These are phyloP conservation scores for Citrullus amarus DNA, from an alignment of 306 rosid species.

Conservation along the genomic window DNA sequence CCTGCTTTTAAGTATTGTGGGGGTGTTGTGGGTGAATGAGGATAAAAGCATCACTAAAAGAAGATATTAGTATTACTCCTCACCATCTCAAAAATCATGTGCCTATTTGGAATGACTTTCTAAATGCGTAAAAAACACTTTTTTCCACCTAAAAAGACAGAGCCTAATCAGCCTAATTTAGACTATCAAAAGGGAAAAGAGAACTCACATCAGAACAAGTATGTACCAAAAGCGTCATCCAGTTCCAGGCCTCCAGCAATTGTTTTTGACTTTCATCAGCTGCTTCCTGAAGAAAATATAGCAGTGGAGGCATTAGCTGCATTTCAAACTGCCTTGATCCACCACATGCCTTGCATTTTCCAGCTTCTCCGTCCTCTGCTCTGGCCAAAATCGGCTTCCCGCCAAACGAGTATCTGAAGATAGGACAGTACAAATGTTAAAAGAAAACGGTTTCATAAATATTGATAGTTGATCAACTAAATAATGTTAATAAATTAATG, in stretches of 20 bases:
- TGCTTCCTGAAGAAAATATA: conserved; percentile 65
- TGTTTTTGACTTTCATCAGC: conserved; percentile 35
- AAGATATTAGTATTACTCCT: neutral
- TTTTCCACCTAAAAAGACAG: too few species aligned
- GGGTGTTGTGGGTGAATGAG: neutral
- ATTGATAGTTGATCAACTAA: neutral
- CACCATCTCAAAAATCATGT: neutral
- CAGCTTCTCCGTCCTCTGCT: conserved; percentile 42
- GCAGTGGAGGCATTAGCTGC: conserved; percentile 82
- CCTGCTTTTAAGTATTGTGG: neutral
- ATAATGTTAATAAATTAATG: neutral
- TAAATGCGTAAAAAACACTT: too few species aligned
- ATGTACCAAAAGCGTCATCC: conserved; percentile 68
- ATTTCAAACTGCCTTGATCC: conserved; percentile 60
- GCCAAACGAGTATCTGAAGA: conserved; percentile 52
- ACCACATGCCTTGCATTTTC: conserved; percentile 59
- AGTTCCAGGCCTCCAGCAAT: conserved; percentile 60
- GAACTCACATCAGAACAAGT: conserved; percentile 66
- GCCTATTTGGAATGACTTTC: neutral
- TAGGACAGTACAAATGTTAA: neutral
- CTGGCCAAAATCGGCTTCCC: conserved; percentile 64
- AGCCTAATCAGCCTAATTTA: too few species aligned
- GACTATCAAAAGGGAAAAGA: conserved; percentile 7
- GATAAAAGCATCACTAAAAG: neutral
- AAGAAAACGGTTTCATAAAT: neutral